Evolutionary conservation across 495 filamentous ascomycete species (phyloP).

Genomic region (Tuber umbilicatum): DNA sequence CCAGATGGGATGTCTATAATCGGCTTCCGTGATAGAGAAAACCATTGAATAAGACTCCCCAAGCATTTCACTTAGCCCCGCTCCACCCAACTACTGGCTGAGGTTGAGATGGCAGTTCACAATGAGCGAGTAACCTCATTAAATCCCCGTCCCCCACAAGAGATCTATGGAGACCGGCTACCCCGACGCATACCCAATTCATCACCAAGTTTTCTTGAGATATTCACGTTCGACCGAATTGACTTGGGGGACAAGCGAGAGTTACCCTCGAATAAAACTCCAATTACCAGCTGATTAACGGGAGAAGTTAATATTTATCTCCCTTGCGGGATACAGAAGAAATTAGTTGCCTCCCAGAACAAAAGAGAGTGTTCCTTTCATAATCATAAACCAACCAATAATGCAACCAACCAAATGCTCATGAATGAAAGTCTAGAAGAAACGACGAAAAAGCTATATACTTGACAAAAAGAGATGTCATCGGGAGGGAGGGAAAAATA

Average conservation of each 20-base stretch:
- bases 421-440: not conserved
- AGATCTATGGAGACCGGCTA: not conserved
- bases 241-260: not conserved
- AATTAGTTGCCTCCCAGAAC: not conserved
- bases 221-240: not conserved
- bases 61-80: not conserved
- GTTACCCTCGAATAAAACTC: not conserved
- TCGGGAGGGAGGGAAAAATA: not conserved
- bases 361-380: not conserved
- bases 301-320: not conserved
- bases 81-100: not conserved
- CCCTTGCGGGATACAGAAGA: not conserved
- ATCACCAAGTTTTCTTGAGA: not conserved
- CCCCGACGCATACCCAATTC: not conserved
- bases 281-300: not conserved
- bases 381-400: not conserved
- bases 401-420: not conserved
- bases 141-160: not conserved
- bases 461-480: not conserved
- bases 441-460: not conserved
- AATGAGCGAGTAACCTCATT: not conserved
- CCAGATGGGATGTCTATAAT: not conserved
- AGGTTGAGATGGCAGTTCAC: not conserved
- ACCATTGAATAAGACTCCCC: not conserved
- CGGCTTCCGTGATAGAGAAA: not conserved